phyloP scores from a whole-genome alignment of 2,329 filamentous ascomycete species.

The Penicillium digitatum region DNA sequence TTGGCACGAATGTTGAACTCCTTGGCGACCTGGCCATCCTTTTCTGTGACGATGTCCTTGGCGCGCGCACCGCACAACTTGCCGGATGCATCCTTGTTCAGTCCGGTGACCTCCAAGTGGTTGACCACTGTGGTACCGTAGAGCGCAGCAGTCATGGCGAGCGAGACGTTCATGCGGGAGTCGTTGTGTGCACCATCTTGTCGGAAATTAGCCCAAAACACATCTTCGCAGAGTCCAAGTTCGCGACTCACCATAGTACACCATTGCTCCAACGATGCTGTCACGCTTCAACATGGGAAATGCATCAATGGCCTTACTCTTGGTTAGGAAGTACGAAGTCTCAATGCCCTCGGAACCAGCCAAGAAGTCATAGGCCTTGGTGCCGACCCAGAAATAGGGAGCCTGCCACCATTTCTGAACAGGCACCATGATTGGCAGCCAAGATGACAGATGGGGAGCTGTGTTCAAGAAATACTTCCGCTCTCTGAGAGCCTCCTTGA shows the following conservation, averaged over 20 bases:
- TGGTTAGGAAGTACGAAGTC: conserved; percentile 81
- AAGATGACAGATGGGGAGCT: conserved; percentile 74
- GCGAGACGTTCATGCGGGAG: conserved; percentile 84
- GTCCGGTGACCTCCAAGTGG: conserved; percentile 72
- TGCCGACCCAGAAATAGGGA: conserved; percentile 67
- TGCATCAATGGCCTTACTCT: conserved; percentile 78
- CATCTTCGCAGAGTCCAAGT: background rate
- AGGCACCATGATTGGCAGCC: conserved; percentile 79
- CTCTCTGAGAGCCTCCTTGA: conserved; percentile 77
- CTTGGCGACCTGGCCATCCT: conserved; percentile 58
- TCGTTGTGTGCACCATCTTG: conserved; percentile 84
- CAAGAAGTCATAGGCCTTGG: conserved; percentile 79
- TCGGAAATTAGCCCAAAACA: background rate
- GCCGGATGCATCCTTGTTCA: conserved; percentile 71
- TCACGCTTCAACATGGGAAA: conserved; percentile 86
- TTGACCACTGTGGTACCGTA: conserved; percentile 81
- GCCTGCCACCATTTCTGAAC: conserved; percentile 80
- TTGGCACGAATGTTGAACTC: conserved; percentile 71
- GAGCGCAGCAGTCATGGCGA: conserved; percentile 83
- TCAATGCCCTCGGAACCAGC: conserved; percentile 85
- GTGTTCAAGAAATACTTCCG: conserved; percentile 79
- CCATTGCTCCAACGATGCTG: conserved; percentile 72
- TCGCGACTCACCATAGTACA: conserved; percentile 66
- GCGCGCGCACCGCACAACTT: conserved; percentile 69
- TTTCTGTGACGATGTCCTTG: conserved; percentile 65